Evolutionary conservation across 2,329 filamentous ascomycete genomes (phyloP), one percentile per base, ranked within the genome.

Genomic region (Lachnellula cervina): DNA sequence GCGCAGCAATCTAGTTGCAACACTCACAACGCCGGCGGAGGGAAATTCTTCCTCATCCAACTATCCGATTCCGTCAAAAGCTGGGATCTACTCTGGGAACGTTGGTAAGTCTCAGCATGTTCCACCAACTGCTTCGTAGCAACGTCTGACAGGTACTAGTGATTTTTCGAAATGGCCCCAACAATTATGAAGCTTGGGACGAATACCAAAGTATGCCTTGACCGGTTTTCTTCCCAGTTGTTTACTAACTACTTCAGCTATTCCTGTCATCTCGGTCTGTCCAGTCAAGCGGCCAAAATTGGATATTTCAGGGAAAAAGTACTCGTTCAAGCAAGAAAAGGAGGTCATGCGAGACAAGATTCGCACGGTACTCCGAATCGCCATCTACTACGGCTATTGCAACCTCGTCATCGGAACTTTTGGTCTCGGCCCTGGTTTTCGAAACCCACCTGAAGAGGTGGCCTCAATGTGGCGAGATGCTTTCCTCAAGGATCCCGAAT

Each of bases 291-390:
- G 87, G 72, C 88, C 88, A 17, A 90, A 90, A 71, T 79, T 91
- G 40, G 84, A 84, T 64, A 81, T 83, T 57, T 76, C 77, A 49
- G 84, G 83, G n/a, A 77, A 76, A 58, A 82, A 81, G 60, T 91
- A 90, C 71, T 87, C 86, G 0, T 91, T 92, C 70, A 76, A 77
- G 3, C 78, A 85, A 64, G 88, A 91, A 71, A 81, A 81, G 58
- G 83, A 88, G 61, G 77, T 90, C 69, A 87, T 89, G 72, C 80
- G 79, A 64, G 84, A 87, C 64, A 90, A 90, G 72, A 85, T 91
- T 70, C 81, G 83, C 21, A 81, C 83, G 1, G 84, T 87, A 2
- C 79, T 91, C 17, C 80, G 84, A 47, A 89, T 90, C 59, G 88
- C 87, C 60, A 80, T 80, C 17, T 81, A 78, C 64, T 78, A 82